Percentiles rank a stretch among this genome's conserved stretches.
Conservation (phyloP, 306 rosid species). For the Sicyos baderoa region DNA sequence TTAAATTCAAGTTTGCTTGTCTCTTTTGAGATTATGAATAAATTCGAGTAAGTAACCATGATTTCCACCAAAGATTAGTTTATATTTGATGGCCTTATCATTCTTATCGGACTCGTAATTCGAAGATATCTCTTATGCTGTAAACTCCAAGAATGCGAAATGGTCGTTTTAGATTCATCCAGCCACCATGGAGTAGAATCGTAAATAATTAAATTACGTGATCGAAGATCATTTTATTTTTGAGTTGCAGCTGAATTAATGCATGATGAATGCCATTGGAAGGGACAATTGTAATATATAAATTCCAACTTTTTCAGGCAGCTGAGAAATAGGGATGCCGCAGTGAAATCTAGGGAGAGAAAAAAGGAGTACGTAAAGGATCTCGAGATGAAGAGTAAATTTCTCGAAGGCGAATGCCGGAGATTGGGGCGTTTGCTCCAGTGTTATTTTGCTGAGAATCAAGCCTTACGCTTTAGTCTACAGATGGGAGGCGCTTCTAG, state of each 20-base stretch:
- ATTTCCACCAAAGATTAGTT: neutral
- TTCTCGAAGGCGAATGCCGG: slow-evolving; percentile 79
- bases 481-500: slow-evolving; percentile 51
- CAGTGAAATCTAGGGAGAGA: slow-evolving; percentile 81
- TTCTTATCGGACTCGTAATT: neutral
- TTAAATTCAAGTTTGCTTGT: neutral
- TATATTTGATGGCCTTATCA: neutral
- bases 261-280: neutral
- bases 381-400: slow-evolving; percentile 74
- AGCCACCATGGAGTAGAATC: neutral
- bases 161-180: neutral
- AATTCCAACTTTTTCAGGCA: slow-evolving; percentile 43
- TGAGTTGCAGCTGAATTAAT: neutral
- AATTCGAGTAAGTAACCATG: neutral
- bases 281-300: neutral
- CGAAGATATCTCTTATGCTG: slow-evolving; percentile 7
- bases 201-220: neutral
- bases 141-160: neutral
- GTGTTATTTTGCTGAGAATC: slow-evolving; percentile 78
- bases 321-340: slow-evolving; percentile 89
- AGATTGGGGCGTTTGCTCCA: slow-evolving; percentile 78
- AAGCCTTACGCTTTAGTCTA: slow-evolving; percentile 60
- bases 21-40: neutral
- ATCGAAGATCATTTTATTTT: neutral
- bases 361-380: slow-evolving; percentile 57